A percentile compares a stretch with the other conserved stretches of the same genome.
Evolutionary conservation across 805 yeast genomes (phyloP).

Genomic region (Pichia occidentalis): DNA sequence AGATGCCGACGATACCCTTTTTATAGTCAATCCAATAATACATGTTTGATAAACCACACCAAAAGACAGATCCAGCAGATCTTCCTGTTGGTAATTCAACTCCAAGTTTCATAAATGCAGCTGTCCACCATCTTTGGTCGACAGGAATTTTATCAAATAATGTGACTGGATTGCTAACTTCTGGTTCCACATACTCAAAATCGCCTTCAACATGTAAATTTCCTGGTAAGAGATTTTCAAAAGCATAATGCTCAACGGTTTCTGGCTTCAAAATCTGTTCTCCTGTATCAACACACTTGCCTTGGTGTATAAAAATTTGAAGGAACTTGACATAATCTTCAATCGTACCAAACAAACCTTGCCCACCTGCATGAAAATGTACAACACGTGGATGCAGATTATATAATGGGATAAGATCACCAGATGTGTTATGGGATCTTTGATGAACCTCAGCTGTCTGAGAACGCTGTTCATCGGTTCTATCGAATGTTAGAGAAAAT

Average conservation of each 20-base stretch:
- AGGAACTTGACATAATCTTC: conserved; percentile 7
- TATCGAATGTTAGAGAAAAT: conserved; percentile 4
- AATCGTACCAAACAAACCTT: conserved; percentile 7
- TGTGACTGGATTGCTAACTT: conserved; percentile 1
- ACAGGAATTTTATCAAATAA: conserved; percentile 1
- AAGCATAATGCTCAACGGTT: conserved; percentile 4
- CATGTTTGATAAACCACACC: conserved; percentile 9
- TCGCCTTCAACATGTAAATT: conserved; percentile 3
- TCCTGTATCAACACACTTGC: conserved; percentile 4
- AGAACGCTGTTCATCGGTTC: neutral
- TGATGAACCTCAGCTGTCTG: conserved; percentile 5
- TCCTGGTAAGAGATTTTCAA: conserved; percentile 7
- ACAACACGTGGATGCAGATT: neutral
- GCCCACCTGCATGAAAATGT: conserved; percentile 10
- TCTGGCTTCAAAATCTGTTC: conserved; percentile 6
- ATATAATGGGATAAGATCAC: neutral
- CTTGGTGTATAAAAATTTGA: conserved; percentile 10
- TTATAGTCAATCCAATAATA: conserved; percentile 10
- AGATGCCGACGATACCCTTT: conserved; percentile 7
- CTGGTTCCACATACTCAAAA: conserved; percentile 6
- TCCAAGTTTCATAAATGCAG: conserved; percentile 7
- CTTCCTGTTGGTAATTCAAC: conserved; percentile 8
- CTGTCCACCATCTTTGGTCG: conserved; percentile 9
- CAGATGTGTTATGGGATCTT: conserved; percentile 2
- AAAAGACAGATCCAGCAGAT: conserved; percentile 1